Evolutionary conservation across 2,329 filamentous ascomycete genomes (phyloP).

Genomic region (Trichoderma asperellum): DNA sequence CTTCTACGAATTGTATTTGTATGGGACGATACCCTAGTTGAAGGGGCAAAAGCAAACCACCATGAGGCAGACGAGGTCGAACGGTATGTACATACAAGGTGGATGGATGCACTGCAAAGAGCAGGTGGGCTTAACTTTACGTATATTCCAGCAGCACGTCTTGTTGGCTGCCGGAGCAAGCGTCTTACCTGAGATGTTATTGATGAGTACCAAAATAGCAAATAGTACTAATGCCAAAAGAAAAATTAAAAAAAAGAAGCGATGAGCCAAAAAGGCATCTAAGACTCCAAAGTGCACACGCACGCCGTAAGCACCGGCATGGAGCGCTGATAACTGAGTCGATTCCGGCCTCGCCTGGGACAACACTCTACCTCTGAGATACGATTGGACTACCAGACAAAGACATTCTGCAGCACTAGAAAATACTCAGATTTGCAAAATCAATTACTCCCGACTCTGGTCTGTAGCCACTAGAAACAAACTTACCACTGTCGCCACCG

Average conservation of each 20-base stretch:
- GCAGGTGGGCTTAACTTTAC: background rate
- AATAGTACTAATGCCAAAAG: slow-evolving; percentile 2
- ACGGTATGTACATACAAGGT: slow-evolving; percentile 15
- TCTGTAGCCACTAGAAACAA: background rate
- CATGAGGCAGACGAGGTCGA: background rate
- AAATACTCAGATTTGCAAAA: background rate
- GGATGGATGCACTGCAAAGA: background rate
- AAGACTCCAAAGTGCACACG: background rate
- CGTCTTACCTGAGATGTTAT: slow-evolving; percentile 14
- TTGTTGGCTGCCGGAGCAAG: slow-evolving; percentile 2
- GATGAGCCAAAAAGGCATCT: background rate
- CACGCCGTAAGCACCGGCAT: background rate
- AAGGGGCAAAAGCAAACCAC: slow-evolving; percentile 20
- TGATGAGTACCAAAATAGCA: slow-evolving; percentile 2
- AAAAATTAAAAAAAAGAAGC: background rate
- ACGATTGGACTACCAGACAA: background rate
- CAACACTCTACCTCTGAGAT: background rate
- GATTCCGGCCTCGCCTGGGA: background rate
- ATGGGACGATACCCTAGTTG: slow-evolving; percentile 30
- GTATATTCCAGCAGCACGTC: background rate
- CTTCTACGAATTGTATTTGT: slow-evolving; percentile 22
- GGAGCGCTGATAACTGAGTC: slow-evolving; percentile 4
- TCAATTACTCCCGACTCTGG: background rate
- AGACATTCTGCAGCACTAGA: background rate
- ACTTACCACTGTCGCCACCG: slow-evolving; percentile 20